Conservation (phyloP, 495 filamentous ascomycete species). For the Trichodelitschia bisporula region DNA sequence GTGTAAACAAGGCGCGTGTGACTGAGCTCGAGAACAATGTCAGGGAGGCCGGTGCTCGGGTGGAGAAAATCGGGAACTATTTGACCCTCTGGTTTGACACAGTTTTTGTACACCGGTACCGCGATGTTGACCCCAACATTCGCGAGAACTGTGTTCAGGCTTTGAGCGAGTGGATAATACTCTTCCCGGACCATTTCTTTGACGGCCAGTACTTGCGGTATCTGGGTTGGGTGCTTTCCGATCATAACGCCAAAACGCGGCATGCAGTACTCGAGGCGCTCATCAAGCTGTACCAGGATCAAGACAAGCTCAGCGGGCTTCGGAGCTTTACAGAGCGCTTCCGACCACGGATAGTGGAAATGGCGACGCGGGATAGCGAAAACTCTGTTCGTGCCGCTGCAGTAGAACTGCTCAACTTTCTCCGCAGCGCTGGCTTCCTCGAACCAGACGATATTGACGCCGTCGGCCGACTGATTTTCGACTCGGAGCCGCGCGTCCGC, state of each 20-base stretch:
- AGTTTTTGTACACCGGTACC: slow-evolving; percentile 83
- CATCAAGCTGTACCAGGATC: slow-evolving; percentile 43
- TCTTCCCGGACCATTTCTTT: slow-evolving; percentile 65
- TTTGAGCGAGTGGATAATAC: slow-evolving; percentile 66
- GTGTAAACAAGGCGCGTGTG: slow-evolving; percentile 48
- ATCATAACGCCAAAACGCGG: slow-evolving; percentile 39
- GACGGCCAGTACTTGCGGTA: slow-evolving; percentile 74
- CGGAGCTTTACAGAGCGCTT: slow-evolving; percentile 81
- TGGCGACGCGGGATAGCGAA: slow-evolving; percentile 65
- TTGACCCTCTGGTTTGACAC: slow-evolving; percentile 69
- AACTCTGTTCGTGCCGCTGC: slow-evolving; percentile 47
- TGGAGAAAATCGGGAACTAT: slow-evolving; percentile 34
- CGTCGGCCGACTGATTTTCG: slow-evolving; percentile 66
- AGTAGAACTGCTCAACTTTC: slow-evolving; percentile 53
- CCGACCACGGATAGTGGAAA: slow-evolving; percentile 69
- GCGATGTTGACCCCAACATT: slow-evolving; percentile 74
- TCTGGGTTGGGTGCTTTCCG: slow-evolving; percentile 81
- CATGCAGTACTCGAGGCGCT: slow-evolving; percentile 65
- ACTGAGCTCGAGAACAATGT: slow-evolving; percentile 41
- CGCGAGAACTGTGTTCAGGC: slow-evolving; percentile 63
- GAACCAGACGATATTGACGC: slow-evolving; percentile 77
- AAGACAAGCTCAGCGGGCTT: slow-evolving; percentile 50
- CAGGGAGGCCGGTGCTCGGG: slow-evolving; percentile 36
- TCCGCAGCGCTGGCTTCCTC: slow-evolving; percentile 64
- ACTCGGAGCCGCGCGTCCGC: slow-evolving; percentile 57